Percentiles rank a stretch among this genome's conserved stretches.
phyloP scores from a whole-genome alignment of 2,329 filamentous ascomycete species.

The Fusarium sp. region DNA sequence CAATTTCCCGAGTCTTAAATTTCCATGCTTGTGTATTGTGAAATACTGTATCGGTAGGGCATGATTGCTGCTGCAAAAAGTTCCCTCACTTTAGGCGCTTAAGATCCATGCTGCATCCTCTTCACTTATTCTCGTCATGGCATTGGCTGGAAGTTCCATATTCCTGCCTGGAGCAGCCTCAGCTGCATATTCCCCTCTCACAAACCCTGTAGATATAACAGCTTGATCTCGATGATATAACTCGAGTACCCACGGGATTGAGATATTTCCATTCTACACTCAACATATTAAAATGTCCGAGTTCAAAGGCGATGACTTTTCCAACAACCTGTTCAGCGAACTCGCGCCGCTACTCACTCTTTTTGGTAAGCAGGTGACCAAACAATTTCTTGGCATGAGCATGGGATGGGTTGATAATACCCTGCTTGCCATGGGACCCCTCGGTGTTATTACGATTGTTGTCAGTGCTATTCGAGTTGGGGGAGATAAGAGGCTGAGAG shows the following conservation, averaged over 20 bases:
- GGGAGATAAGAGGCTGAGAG: not conserved
- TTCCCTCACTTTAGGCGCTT: not conserved
- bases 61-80: not conserved
- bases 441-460: not conserved
- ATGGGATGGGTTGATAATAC: not conserved
- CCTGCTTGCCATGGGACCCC: not conserved
- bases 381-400: not conserved
- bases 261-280: not conserved
- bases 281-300: not conserved
- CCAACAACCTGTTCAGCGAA: slow-evolving; percentile 1
- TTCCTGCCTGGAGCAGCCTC: no score
- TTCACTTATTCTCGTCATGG: not conserved
- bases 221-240: not conserved
- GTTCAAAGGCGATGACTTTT: slow-evolving; percentile 1
- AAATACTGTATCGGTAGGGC: not conserved
- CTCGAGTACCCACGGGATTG: not conserved
- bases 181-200: not conserved
- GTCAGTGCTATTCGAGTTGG: not conserved
- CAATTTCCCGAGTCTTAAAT: no score
- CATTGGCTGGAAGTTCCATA: not conserved
- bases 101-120: not conserved
- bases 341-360: not conserved
- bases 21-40: no score
- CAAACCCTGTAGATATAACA: not conserved
- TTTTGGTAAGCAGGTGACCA: not conserved